Evolutionary conservation across 345 rosid genomes (phyloP), one percentile per base, ranked within the genome.

Genomic region (Schrenkiella parvula): DNA sequence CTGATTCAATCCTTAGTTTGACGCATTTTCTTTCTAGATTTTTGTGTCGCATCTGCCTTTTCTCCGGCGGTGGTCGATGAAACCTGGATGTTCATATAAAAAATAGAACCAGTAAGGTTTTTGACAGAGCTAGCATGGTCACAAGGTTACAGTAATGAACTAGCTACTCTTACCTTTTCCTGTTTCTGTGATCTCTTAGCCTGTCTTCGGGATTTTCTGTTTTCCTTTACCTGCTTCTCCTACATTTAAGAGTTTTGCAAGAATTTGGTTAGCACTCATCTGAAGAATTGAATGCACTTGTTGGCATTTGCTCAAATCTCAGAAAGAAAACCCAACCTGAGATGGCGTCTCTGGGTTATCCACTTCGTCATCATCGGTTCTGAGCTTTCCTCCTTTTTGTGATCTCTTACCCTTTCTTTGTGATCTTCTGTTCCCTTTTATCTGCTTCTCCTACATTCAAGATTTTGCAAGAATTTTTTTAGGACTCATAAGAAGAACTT

Each of bases 1-100:
- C 3, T 31, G 10, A 25, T 68, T 68, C 52, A 75, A 54, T 75
- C 70, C 59, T 44, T 75, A 6, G 43, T 68, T 68, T 61, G 74
- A 53, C 79, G 74, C 51, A 12, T 61, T 25, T 68, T 75, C 74
- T 75, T 75, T 35, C 74, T 44, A 44, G 70, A 4, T 26, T 68
- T 62, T 11, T 37, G 51, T 0, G 58, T 25, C 7, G 53, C 57
- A 61, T 43, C 51, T 52, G 19, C n/a, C 4, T 51, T 43, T 32
- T 41, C 79, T 23, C 31, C 39, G 3, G 34, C 23, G 3, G 41
- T 75, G 47, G 44, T 41, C 13, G 12, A 25, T 39, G 68, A 34
- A 60, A 6, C 56, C 74, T 75, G 73, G 10, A 42, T 41, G 23
- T 52, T 67, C 23, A 52, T 32, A 47, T 47, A 43, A 18, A 8